Evolutionary conservation across 306 rosid genomes (phyloP), one percentile per base, ranked within the genome.

Genomic region (Lablab purpureus): DNA sequence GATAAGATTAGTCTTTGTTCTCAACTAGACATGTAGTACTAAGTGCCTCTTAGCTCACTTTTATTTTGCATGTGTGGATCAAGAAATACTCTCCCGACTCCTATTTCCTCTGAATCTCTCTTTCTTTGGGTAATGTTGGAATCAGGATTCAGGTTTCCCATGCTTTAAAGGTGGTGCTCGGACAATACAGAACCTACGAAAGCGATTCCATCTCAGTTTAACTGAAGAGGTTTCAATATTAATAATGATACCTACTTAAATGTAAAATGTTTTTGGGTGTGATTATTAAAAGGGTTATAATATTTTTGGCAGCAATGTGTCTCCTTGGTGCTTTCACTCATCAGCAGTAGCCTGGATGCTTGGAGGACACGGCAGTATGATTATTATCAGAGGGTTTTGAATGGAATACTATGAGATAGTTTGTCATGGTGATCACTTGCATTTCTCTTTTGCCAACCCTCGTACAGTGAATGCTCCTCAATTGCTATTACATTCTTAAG

Each of bases 291-390:
- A 43, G 18, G 71, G 23, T 54, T 79, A 19, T 78, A 7, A 34
- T 11, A 32, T 3, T 67, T 70, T 58, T 84, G 11, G 87, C 96
- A 93, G 99, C 99, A 96, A 91, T 96, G 99, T 77, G 99, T 96
- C 67, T 96, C 99, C 28, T 83, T 96, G 88, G 99, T 96, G 82
- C 97, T 96, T 77, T 91, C 99, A 14, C 93, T 96, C 32, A 96
- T 96, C 69, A 93, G 99, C 90, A 91, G 94, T 86, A 96, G 99
- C 85, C 87, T 96, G 82, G 99, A 96, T 86, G 99, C 99, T 46
- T 96, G 99, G 99, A 89, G 99, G 83, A 96, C 99, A 65, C 87
- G 99, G 67, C 99, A 96, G 84, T 96, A 96, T 83, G 99, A 96
- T 84, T 96, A 96, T 82, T 96, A 96, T 84, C 99, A 96, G 89